A percentile compares a stretch with the other conserved stretches of the same genome.
Conservation (phyloP, 768 basidiomycete species). For the Mrakia hoshinonis region DNA sequence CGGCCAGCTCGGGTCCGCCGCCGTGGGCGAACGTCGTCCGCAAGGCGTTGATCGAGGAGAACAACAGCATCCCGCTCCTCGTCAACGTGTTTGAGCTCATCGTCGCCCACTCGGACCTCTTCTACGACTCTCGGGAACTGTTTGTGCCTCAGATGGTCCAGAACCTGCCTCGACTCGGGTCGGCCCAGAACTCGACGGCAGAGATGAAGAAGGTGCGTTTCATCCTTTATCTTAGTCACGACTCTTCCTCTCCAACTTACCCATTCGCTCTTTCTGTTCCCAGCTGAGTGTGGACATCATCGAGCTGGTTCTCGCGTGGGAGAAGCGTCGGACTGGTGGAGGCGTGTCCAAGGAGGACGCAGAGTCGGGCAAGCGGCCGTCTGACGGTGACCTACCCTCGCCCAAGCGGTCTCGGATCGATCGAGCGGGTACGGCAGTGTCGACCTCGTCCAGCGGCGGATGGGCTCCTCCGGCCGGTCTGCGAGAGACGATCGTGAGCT, state of each 20-base stretch:
- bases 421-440: constrained; percentile 40
- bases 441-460: constrained; percentile 37
- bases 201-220: constrained; percentile 59
- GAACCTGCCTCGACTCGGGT: constrained; percentile 78
- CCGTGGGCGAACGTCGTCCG: constrained; percentile 80
- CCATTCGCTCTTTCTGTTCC: neutral
- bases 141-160: constrained; percentile 92
- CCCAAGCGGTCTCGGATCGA: constrained; percentile 40
- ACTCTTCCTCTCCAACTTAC: neutral
- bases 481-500: constrained; percentile 87
- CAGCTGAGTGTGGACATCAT: constrained; percentile 74
- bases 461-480: constrained; percentile 74
- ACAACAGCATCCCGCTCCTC: constrained; percentile 54
- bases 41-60: constrained; percentile 79
- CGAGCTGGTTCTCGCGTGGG: constrained; percentile 90
- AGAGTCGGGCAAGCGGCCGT: constrained; percentile 33
- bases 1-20: constrained; percentile 44
- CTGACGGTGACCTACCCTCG: constrained; percentile 28
- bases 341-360: constrained; percentile 46
- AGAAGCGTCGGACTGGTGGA: constrained; percentile 44
- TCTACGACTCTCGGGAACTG: constrained; percentile 82
- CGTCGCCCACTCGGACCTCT: constrained; percentile 78
- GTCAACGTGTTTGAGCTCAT: constrained; percentile 84
- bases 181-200: constrained; percentile 55
- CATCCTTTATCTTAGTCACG: neutral